Conservation (phyloP, 345 rosid species). For the Pistacia vera region DNA sequence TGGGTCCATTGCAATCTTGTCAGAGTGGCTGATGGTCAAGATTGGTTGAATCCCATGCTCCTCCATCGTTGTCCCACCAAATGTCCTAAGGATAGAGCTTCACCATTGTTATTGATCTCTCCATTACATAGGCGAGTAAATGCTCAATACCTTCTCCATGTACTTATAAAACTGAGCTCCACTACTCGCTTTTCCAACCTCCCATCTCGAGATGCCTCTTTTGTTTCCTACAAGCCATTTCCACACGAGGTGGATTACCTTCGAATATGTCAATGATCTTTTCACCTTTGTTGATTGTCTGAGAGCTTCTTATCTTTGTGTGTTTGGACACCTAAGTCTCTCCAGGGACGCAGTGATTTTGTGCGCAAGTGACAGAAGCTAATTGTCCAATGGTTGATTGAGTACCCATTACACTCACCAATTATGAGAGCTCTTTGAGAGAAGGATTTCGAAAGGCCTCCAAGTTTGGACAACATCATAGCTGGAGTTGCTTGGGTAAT, state of each 20-base stretch:
- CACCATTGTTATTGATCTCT: constrained; percentile 23
- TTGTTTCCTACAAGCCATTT: constrained; percentile 13
- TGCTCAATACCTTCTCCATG: constrained; percentile 22
- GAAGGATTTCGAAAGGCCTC: constrained; percentile 1
- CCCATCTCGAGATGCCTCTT: neutral
- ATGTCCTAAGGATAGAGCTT: constrained; percentile 25
- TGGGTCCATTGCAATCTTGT: constrained; percentile 32
- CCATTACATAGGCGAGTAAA: constrained; percentile 19
- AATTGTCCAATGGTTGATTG: constrained; percentile 3
- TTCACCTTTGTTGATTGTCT: constrained; percentile 22
- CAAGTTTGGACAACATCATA: constrained; percentile 8
- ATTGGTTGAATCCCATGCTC: no score
- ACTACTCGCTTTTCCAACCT: neutral
- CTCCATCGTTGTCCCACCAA: neutral
- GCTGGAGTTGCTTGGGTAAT: constrained; percentile 17
- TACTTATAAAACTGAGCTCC: constrained; percentile 21
- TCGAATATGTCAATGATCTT: no score
- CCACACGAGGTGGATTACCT: constrained; percentile 15
- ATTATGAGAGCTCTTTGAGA: neutral
- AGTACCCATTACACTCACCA: constrained; percentile 10
- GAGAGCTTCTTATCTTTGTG: constrained; percentile 5
- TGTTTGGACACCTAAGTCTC: constrained; percentile 20
- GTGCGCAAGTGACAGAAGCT: constrained; percentile 26
- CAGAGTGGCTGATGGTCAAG: constrained; percentile 37
- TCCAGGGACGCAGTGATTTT: constrained; percentile 19